phyloP scores from a whole-genome alignment of 768 basidiomycete genomes.

The Leccinum olivaceopallidum region DNA sequence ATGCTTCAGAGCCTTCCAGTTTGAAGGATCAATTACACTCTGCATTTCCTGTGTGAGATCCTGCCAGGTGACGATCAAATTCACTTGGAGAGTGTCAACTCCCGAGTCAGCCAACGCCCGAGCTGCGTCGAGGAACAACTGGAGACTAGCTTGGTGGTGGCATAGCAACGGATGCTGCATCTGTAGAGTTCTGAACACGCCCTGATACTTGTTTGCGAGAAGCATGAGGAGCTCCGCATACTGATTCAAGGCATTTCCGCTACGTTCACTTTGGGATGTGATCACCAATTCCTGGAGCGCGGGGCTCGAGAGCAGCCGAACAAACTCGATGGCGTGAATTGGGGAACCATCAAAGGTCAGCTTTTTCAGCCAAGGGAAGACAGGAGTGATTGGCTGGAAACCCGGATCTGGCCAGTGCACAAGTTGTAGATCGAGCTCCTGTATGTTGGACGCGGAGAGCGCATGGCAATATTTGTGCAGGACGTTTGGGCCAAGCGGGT shows the following conservation, averaged over 20 bases:
- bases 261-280: constrained; percentile 18
- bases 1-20: constrained; percentile 15
- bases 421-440: constrained; percentile 26
- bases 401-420: constrained; percentile 24
- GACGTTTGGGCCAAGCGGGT: constrained; percentile 24
- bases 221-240: constrained; percentile 21
- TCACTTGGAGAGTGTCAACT: constrained; percentile 10
- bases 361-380: constrained; percentile 25
- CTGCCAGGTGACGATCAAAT: constrained; percentile 20
- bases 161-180: constrained; percentile 22
- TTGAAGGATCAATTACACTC: constrained; percentile 22
- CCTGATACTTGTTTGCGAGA: constrained; percentile 23
- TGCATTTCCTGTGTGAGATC: constrained; percentile 21
- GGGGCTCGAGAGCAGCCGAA: constrained; percentile 22
- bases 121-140: constrained; percentile 19
- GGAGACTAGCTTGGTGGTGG: constrained; percentile 15
- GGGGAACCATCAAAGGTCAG: constrained; percentile 22
- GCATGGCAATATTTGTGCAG: constrained; percentile 27
- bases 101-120: constrained; percentile 18
- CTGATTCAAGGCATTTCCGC: constrained; percentile 7
- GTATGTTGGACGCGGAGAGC: constrained; percentile 19
- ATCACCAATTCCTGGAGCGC: constrained; percentile 19
- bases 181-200: constrained; percentile 22
- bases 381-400: constrained; percentile 18
- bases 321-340: constrained; percentile 23